A percentile compares a stretch with the other conserved stretches of the same genome.
These are phyloP conservation scores for Colletotrichum eremochloae DNA, from an alignment of 2,329 filamentous ascomycete genomes.

Conservation along the genomic window DNA sequence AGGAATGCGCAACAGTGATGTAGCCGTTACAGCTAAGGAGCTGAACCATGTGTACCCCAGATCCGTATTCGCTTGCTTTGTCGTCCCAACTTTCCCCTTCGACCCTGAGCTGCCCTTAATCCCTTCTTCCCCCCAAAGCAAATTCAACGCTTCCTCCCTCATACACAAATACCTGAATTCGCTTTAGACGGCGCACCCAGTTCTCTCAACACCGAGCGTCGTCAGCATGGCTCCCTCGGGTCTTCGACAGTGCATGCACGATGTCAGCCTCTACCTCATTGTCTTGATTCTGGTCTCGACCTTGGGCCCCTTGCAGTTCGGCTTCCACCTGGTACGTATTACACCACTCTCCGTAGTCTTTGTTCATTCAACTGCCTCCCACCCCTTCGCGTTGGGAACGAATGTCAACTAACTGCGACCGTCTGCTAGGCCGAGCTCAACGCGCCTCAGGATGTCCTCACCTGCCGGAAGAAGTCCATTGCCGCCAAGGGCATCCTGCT, in stretches of 20 bases:
- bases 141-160: conserved; percentile 8
- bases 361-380: conserved; percentile 5
- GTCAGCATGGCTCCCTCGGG: conserved; percentile 50
- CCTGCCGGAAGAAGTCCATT: conserved; percentile 75
- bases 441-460: conserved; percentile 93
- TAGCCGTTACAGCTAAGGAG: conserved; percentile 3
- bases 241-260: conserved; percentile 57
- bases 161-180: neutral
- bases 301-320: conserved; percentile 91
- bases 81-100: conserved; percentile 22
- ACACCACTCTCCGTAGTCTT: conserved; percentile 29
- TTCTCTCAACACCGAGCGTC: neutral
- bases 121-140: neutral
- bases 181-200: conserved; percentile 11
- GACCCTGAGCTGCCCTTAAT: conserved; percentile 1
- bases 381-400: neutral
- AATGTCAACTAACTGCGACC: conserved; percentile 11
- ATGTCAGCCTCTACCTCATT: conserved; percentile 82
- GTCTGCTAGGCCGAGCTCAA: conserved; percentile 85
- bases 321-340: conserved; percentile 83
- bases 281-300: conserved; percentile 82
- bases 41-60: conserved; percentile 4
- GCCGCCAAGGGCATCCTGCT: conserved; percentile 47
- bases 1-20: conserved; percentile 22
- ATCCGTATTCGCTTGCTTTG: conserved; percentile 27